These are phyloP conservation scores for Naegleria lovaniensis DNA, from an alignment of 208 protist genomes.

Conservation along the genomic window DNA sequence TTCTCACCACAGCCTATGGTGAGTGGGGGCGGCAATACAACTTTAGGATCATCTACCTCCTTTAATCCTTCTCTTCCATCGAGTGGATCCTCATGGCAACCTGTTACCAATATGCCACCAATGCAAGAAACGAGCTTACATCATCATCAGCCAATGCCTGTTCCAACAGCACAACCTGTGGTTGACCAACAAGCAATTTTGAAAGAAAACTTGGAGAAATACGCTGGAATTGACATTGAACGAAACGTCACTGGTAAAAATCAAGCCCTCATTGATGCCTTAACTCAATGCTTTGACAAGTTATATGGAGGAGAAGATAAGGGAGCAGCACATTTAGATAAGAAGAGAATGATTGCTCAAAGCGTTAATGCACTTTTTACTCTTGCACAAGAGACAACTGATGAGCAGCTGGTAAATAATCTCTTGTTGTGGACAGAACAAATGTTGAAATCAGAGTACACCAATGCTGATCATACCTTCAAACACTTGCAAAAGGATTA, in stretches of 20 bases:
- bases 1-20: not conserved
- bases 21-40: not conserved
- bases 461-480: not conserved
- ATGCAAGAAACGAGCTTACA: not conserved
- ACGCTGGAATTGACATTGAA: not conserved
- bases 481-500: not conserved
- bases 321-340: not conserved
- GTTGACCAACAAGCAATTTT: not conserved
- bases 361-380: not conserved
- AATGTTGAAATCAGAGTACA: not conserved
- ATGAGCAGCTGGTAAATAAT: not conserved
- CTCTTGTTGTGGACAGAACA: not conserved
- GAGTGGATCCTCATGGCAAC: not conserved
- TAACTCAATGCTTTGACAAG: not conserved
- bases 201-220: not conserved
- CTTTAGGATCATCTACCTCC: not conserved
- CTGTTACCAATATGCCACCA: not conserved
- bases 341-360: slow-evolving; percentile 1
- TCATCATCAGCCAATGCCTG: not conserved
- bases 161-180: not conserved
- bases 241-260: not conserved
- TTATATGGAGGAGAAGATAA: not conserved
- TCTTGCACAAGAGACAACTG: not conserved
- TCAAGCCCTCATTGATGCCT: not conserved
- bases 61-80: not conserved